Conservation (phyloP, 2,329 filamentous ascomycete species). For the Alternaria atra region DNA sequence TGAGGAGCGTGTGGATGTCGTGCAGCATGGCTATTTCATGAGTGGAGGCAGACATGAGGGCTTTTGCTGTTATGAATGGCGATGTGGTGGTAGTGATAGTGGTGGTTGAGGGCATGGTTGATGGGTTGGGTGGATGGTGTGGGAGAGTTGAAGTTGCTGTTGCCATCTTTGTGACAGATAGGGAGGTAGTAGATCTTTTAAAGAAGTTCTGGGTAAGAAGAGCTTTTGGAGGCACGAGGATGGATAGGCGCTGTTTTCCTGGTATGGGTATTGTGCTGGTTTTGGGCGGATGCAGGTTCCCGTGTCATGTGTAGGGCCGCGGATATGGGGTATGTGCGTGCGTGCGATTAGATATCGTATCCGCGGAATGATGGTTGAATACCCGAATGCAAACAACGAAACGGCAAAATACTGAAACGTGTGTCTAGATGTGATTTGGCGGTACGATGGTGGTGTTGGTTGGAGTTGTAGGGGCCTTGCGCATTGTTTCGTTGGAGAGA, state of each 20-base stretch:
- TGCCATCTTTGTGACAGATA: background rate
- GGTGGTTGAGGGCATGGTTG: background rate
- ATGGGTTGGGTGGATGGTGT: background rate
- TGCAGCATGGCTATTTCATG: constrained; percentile 44
- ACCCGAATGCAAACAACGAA: constrained; percentile 7
- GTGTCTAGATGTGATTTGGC: constrained; percentile 12
- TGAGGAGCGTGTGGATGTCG: constrained; percentile 65
- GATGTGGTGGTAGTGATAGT: background rate
- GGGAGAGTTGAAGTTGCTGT: background rate
- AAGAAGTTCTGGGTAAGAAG: too few relatives aligned
- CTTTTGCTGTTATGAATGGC: constrained; percentile 1
- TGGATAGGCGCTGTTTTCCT: background rate
- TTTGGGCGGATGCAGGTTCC: constrained; percentile 16
- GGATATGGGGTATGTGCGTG: constrained; percentile 17
- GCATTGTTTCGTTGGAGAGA: constrained; percentile 22
- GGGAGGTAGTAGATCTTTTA: too few relatives aligned
- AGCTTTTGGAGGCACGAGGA: background rate
- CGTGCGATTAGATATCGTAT: constrained; percentile 4
- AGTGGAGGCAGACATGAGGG: constrained; percentile 18
- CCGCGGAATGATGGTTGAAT: background rate
- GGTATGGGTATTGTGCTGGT: constrained; percentile 12
- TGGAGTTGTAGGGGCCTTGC: constrained; percentile 7
- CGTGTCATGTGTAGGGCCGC: constrained; percentile 9
- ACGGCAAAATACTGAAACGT: constrained; percentile 16
- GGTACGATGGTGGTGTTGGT: constrained; percentile 9